Evolutionary conservation across 2,329 filamentous ascomycete species (phyloP).

Genomic region (Esteya vermicola): DNA sequence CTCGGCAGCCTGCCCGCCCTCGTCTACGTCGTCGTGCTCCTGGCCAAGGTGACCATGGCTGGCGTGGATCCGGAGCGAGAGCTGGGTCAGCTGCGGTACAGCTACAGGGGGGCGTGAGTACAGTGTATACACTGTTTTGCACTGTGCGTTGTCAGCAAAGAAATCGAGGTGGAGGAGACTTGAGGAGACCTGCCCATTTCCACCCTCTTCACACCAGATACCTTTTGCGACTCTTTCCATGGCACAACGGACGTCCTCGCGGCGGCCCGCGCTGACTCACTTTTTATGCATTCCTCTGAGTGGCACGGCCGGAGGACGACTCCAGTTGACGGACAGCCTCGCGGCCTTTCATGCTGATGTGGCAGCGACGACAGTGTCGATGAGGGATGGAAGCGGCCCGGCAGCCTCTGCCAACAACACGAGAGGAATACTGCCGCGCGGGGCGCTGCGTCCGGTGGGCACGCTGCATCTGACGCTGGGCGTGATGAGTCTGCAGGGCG

Average conservation of each 20-base stretch:
- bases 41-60: constrained; percentile 51
- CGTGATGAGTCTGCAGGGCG: constrained; percentile 58
- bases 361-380: constrained; percentile 16
- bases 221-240: no score
- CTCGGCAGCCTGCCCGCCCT: constrained; percentile 38
- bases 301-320: constrained; percentile 38
- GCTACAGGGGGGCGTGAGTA: constrained; percentile 49
- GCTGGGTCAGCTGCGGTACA: constrained; percentile 46
- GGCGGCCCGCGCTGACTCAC: constrained; percentile 36
- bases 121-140: neutral
- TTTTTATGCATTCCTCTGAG: constrained; percentile 66
- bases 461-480: constrained; percentile 79
- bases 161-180: no score
- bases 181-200: neutral
- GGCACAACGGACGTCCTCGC: neutral
- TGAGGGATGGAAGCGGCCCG: constrained; percentile 10
- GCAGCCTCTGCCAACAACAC: neutral
- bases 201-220: neutral
- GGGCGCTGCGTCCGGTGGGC: constrained; percentile 61
- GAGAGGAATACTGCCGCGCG: constrained; percentile 38
- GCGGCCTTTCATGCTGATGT: constrained; percentile 47
- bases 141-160: neutral
- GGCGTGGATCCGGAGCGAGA: constrained; percentile 55
- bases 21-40: constrained; percentile 45
- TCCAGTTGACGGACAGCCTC: constrained; percentile 51